phyloP scores from a whole-genome alignment of 805 yeast species.

The Starmerella floris region DNA sequence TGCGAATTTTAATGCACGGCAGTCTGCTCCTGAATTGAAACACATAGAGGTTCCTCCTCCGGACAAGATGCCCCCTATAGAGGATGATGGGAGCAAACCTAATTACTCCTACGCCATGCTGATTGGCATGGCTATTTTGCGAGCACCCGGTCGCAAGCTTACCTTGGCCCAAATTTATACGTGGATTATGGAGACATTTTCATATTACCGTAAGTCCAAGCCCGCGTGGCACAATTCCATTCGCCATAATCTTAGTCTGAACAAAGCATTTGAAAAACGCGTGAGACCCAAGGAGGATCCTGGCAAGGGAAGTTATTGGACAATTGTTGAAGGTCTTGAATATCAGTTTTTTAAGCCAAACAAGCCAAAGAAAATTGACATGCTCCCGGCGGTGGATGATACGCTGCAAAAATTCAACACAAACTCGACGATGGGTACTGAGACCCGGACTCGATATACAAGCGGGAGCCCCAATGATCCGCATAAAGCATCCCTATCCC shows the following conservation, averaged over 20 bases:
- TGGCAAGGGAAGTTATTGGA: slow-evolving; percentile 78
- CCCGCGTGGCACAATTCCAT: slow-evolving; percentile 98
- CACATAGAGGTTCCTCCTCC: slow-evolving; percentile 16
- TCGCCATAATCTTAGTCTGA: slow-evolving; percentile 81
- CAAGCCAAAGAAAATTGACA: neutral
- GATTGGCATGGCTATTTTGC: slow-evolving; percentile 82
- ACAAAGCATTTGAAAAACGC: slow-evolving; percentile 83
- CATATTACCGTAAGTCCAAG: slow-evolving; percentile 68
- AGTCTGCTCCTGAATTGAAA: neutral
- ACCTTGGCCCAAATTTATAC: slow-evolving; percentile 74
- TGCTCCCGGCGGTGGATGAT: neutral
- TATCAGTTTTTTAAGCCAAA: slow-evolving; percentile 53
- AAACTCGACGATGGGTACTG: neutral
- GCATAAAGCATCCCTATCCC: no score
- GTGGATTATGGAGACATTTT: slow-evolving; percentile 83
- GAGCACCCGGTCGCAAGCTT: slow-evolving; percentile 58
- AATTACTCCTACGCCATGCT: slow-evolving; percentile 89
- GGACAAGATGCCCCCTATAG: slow-evolving; percentile 30
- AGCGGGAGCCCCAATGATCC: neutral
- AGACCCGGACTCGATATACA: neutral
- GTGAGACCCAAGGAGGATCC: slow-evolving; percentile 60
- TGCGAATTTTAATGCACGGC: neutral
- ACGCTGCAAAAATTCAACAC: neutral
- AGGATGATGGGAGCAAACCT: slow-evolving; percentile 60
- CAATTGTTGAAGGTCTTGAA: slow-evolving; percentile 71